phyloP scores from a whole-genome alignment of 768 basidiomycete species.

The Asterophora parasitica region DNA sequence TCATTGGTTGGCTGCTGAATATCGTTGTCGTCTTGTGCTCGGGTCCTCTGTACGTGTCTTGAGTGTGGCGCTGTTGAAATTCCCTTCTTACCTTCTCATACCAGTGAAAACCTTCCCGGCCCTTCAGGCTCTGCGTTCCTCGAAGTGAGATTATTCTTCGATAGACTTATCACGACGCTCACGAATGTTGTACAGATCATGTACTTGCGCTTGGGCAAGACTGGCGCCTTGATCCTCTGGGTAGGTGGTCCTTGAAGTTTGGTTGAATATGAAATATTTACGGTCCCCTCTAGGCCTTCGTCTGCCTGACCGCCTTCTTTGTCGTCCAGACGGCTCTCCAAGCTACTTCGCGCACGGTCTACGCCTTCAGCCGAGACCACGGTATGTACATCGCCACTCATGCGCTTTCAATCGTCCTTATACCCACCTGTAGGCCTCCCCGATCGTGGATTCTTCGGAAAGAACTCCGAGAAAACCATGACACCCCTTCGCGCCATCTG shows the following conservation, averaged over 20 bases:
- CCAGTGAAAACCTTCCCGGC: slow-evolving; percentile 62
- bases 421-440: slow-evolving; percentile 66
- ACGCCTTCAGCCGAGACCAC: slow-evolving; percentile 80
- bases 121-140: slow-evolving; percentile 70
- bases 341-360: slow-evolving; percentile 76
- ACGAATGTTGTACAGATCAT: slow-evolving; percentile 55
- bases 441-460: slow-evolving; percentile 74
- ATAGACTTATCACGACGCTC: background rate
- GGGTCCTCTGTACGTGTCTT: slow-evolving; percentile 55
- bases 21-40: slow-evolving; percentile 84
- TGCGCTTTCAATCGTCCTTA: background rate
- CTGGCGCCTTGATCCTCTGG: slow-evolving; percentile 77
- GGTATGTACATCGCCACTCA: slow-evolving; percentile 31
- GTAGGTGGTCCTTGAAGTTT: slow-evolving; percentile 24
- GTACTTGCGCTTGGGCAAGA: slow-evolving; percentile 67
- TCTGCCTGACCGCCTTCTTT: slow-evolving; percentile 85
- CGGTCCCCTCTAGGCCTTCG: slow-evolving; percentile 43
- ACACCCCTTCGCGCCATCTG: slow-evolving; percentile 80
- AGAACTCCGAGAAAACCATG: slow-evolving; percentile 53
- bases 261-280: background rate
- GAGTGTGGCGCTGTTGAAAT: background rate
- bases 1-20: slow-evolving; percentile 84
- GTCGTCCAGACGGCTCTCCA: slow-evolving; percentile 79
- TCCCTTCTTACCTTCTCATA: slow-evolving; percentile 10
- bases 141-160: slow-evolving; percentile 31